These are phyloP conservation scores for Phytophthora chlamydospora DNA, from an alignment of 352 stramenopile species.

Conservation along the genomic window DNA sequence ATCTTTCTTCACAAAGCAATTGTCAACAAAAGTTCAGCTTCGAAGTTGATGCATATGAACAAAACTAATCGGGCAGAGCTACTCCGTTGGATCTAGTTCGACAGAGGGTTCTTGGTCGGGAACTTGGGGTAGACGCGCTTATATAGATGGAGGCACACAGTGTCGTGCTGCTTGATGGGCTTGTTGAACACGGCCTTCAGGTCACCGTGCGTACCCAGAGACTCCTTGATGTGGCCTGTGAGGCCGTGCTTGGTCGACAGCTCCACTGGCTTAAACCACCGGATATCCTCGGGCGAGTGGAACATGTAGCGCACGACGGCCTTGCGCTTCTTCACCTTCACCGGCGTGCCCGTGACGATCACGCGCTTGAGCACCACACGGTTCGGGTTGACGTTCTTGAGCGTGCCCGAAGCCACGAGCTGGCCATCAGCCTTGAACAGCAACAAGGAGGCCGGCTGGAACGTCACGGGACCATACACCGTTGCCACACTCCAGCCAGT, in stretches of 20 bases:
- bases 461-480: slow-evolving; percentile 95
- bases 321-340: slow-evolving; percentile 98
- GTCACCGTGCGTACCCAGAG: slow-evolving; percentile 98
- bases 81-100: slow-evolving; percentile 25
- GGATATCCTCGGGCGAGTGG: slow-evolving; percentile 97
- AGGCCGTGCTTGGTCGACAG: slow-evolving; percentile 98
- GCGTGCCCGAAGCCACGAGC: slow-evolving; percentile 94
- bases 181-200: slow-evolving; percentile 99
- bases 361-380: slow-evolving; percentile 98
- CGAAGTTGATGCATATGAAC: slow-evolving; percentile 25
- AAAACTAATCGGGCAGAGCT: slow-evolving; percentile 25
- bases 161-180: slow-evolving; percentile 99
- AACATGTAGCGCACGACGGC: slow-evolving; percentile 99
- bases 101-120: slow-evolving; percentile 51
- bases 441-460: slow-evolving; percentile 96
- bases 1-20: slow-evolving; percentile 24
- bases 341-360: slow-evolving; percentile 97
- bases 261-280: slow-evolving; percentile 99
- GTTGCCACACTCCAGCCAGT: slow-evolving; percentile 91
- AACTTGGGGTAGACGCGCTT: slow-evolving; percentile 99
- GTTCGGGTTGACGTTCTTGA: slow-evolving; percentile 97
- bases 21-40: slow-evolving; percentile 12
- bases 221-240: slow-evolving; percentile 98
- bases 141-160: slow-evolving; percentile 98
- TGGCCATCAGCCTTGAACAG: slow-evolving; percentile 87